Base-by-base conservation (phyloP, 176 grass and related monocot genomes). In the Guadua angustifolia region DNA sequence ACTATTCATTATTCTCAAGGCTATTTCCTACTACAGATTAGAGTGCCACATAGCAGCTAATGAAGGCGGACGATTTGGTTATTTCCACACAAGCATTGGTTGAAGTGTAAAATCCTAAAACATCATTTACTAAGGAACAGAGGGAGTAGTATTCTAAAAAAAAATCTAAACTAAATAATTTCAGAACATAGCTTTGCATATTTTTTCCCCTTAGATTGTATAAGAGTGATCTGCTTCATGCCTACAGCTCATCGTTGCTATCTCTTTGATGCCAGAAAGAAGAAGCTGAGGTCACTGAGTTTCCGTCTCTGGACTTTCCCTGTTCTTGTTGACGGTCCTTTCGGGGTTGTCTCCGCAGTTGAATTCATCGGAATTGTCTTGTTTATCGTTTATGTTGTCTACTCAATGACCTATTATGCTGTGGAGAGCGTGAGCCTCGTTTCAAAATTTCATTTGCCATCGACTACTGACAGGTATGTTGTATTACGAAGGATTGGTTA, bases 271-370 rank as follows among this genome's bases (percentile, higher is more conserved):
- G 32, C 38, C 87, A 95, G 95, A 75, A 93, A 88, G 57, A 92
- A 82, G 59, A 93, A 89, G 75, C 76, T 82, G 83, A 92, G 83
- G 62, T 89, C 90, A 38, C 77, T 92, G 62, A 79, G 89, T 73
- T 95, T 95, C 71, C 87, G 91, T 51, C 95, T 98, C 25, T 95
- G 95, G 95, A 98, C 95, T 29, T 95, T 93, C 72, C 95, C 95
- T 33, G 87, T 93, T 78, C 78, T 98, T 32, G 93, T 95, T 0
- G 87, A 98, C 7, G 95, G 95, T 11, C 89, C 95, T 40, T 90
- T 98, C 47, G 93, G 95, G 35, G 95, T 98, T 47, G 91, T 98
- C 61, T 98, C 95, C 5, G 93, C 93, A 52, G 86, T 83, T 75
- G 95, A 98, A 64, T 94, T 98, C 61, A 92, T 98, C 2, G 93